These are phyloP conservation scores for Colletotrichum spinosum DNA, from an alignment of 2,329 filamentous ascomycete species.

Conservation along the genomic window DNA sequence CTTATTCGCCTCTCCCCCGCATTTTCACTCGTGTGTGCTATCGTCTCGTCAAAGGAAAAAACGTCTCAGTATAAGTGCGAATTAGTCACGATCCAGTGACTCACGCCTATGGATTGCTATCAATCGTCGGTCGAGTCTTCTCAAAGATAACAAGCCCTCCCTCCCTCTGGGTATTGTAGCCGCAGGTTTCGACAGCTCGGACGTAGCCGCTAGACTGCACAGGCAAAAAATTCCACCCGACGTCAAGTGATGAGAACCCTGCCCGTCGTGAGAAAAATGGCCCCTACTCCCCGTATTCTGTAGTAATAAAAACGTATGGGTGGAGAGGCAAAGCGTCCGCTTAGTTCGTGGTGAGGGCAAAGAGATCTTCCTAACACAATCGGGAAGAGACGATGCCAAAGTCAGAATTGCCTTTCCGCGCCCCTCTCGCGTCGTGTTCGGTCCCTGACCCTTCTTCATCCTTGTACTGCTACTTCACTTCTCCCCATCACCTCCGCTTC, in stretches of 20 bases:
- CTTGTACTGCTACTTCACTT: neutral
- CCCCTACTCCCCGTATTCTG: neutral
- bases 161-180: too few species aligned
- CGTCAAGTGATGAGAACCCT: slow-evolving; percentile 19
- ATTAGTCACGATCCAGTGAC: too few species aligned
- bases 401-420: slow-evolving; percentile 24
- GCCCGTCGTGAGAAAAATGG: slow-evolving; percentile 16
- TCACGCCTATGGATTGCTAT: too few species aligned
- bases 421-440: neutral
- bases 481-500: neutral
- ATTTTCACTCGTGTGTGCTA: slow-evolving; percentile 9
- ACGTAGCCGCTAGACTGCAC: too few species aligned
- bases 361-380: neutral
- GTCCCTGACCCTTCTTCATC: neutral
- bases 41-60: neutral
- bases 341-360: slow-evolving; percentile 1
- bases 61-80: too few species aligned
- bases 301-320: too few species aligned
- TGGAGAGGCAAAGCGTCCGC: too few species aligned
- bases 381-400: slow-evolving; percentile 4
- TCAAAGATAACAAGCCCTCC: too few species aligned
- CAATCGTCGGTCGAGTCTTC: too few species aligned
- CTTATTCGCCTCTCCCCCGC: slow-evolving; percentile 5
- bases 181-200: too few species aligned
- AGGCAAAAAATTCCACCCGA: too few species aligned